Evolutionary conservation across 2,329 filamentous ascomycete species (phyloP).

Genomic region (Zymoseptoria passerinii): DNA sequence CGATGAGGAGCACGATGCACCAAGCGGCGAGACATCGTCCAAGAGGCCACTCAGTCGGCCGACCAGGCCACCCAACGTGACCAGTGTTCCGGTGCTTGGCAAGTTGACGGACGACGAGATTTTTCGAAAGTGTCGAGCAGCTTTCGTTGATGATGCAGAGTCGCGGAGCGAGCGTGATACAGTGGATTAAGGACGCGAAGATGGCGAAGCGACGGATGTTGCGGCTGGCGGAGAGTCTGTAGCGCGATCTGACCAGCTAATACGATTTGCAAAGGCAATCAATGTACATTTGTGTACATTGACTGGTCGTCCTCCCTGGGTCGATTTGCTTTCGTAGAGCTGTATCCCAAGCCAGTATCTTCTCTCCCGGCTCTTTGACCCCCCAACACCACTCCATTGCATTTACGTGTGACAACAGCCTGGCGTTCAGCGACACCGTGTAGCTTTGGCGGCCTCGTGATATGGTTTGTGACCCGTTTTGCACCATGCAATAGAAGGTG

Average conservation of each 20-base stretch:
- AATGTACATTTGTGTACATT: no score
- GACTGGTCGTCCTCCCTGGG: no score
- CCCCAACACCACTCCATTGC: no score
- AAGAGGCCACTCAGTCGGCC: background rate
- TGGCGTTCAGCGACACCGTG: no score
- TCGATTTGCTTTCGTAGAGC: no score
- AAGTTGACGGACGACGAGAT: background rate
- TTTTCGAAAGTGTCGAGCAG: background rate
- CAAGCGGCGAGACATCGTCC: background rate
- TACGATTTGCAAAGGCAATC: background rate
- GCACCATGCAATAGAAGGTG: no score
- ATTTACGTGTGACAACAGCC: no score
- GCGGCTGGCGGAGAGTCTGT: background rate
- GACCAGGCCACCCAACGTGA: background rate
- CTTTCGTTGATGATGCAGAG: background rate
- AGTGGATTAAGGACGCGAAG: background rate
- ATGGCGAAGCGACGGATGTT: background rate
- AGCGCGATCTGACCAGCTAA: background rate
- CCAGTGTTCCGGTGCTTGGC: background rate
- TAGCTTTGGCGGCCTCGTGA: no score
- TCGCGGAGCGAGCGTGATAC: background rate
- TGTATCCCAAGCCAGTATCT: no score
- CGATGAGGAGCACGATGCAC: background rate
- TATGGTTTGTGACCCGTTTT: no score
- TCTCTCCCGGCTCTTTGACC: no score